Conservation (phyloP, 1,284 basidiomycete species). For the Ganoderma lingzhi region DNA sequence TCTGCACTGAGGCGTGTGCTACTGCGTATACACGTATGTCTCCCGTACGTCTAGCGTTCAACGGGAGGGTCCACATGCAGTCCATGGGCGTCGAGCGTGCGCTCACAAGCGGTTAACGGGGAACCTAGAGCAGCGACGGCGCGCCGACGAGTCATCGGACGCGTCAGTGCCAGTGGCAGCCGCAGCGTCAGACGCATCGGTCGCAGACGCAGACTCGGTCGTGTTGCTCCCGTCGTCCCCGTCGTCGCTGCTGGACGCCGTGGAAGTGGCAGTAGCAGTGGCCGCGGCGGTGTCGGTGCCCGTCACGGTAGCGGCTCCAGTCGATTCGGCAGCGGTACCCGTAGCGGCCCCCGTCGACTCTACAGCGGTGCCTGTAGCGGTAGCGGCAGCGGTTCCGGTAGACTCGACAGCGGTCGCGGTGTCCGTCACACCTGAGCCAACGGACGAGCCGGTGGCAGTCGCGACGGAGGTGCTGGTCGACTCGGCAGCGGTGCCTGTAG, state of each 20-base stretch:
- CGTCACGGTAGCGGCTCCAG: constrained; percentile 14
- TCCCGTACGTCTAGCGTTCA: not conserved
- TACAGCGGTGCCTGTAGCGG: constrained; percentile 9
- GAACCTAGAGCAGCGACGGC: constrained; percentile 5
- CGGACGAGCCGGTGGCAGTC: constrained; percentile 1
- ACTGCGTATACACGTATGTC: not conserved
- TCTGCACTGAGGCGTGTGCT: not conserved
- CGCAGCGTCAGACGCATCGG: constrained; percentile 7
- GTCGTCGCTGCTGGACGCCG: constrained; percentile 6
- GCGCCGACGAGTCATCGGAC: constrained; percentile 14
- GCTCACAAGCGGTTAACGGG: constrained; percentile 7
- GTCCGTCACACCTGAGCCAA: constrained; percentile 14
- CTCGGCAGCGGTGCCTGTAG: constrained; percentile 5
- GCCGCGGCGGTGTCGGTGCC: constrained; percentile 21
- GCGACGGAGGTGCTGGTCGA: constrained; percentile 9
- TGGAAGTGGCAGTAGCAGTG: constrained; percentile 15
- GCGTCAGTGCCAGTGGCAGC: not conserved
- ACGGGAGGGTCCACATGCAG: not conserved
- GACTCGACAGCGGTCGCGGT: constrained; percentile 14
- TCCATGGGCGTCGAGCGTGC: not conserved
- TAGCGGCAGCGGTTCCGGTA: constrained; percentile 12
- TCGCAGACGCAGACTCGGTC: constrained; percentile 9
- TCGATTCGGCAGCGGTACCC: constrained; percentile 1
- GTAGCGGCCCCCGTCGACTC: constrained; percentile 15
- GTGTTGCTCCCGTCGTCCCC: not conserved